Conservation (phyloP, 192 early-diverging fungal species). For the Backusella morwellensis region DNA sequence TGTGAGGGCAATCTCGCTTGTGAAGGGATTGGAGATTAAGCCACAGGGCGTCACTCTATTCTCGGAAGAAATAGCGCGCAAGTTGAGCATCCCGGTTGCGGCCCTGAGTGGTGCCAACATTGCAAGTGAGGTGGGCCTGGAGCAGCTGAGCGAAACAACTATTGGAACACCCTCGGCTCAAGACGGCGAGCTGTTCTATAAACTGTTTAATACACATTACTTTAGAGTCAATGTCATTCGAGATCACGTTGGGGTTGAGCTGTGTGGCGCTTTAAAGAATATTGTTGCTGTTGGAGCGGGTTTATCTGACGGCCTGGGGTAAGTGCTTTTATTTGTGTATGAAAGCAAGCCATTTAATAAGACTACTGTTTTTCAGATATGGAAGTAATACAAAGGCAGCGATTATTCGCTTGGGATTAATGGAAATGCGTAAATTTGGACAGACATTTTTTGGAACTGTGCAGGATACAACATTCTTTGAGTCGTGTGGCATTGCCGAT, state of each 20-base stretch:
- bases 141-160: constrained; percentile 94
- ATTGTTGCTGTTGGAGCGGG: constrained; percentile 93
- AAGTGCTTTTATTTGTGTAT: constrained; percentile 10
- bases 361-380: constrained; percentile 6
- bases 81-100: constrained; percentile 64
- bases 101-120: constrained; percentile 97
- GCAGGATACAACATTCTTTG: constrained; percentile 91
- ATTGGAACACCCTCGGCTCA: constrained; percentile 69
- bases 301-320: constrained; percentile 87
- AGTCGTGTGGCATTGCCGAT: constrained; percentile 96
- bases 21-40: constrained; percentile 88
- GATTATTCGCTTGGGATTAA: constrained; percentile 89
- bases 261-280: constrained; percentile 98
- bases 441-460: constrained; percentile 76
- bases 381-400: constrained; percentile 98
- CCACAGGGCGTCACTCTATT: constrained; percentile 75
- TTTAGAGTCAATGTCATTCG: constrained; percentile 81
- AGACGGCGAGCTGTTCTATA: constrained; percentile 78
- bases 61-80: constrained; percentile 50
- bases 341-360: background rate
- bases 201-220: constrained; percentile 83
- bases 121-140: constrained; percentile 89
- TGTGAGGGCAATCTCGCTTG: constrained; percentile 87
- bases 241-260: constrained; percentile 91
- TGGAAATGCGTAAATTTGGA: constrained; percentile 93